A percentile compares a stretch with the other conserved stretches of the same genome.
Evolutionary conservation across 768 basidiomycete genomes (phyloP).

Genomic region (Mycena albidolilacea): DNA sequence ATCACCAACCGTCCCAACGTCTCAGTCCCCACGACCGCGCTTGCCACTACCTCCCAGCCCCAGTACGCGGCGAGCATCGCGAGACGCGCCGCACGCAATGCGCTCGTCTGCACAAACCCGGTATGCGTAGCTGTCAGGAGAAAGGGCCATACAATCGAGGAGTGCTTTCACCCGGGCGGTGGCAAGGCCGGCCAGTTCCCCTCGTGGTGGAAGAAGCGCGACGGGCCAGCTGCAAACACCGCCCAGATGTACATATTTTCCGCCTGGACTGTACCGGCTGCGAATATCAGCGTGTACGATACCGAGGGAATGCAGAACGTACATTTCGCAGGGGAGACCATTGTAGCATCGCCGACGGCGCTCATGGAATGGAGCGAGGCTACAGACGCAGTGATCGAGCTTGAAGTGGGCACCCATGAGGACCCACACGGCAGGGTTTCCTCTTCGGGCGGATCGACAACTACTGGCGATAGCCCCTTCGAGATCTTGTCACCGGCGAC

Average conservation of each 20-base stretch:
- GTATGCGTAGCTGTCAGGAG: neutral
- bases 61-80: neutral
- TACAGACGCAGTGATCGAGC: neutral
- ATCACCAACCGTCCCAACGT: neutral
- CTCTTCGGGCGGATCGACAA: neutral
- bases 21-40: neutral
- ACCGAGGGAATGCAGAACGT: neutral
- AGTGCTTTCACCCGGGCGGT: constrained; percentile 33
- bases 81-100: constrained; percentile 24
- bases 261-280: neutral
- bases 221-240: neutral
- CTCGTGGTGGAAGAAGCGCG: constrained; percentile 16
- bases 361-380: constrained; percentile 27
- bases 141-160: constrained; percentile 11
- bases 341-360: neutral
- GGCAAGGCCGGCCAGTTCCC: constrained; percentile 35
- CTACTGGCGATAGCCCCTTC: neutral
- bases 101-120: constrained; percentile 12
- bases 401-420: neutral
- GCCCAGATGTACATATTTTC: neutral
- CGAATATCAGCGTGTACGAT: constrained; percentile 12
- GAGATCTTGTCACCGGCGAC: too few relatives aligned
- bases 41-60: neutral
- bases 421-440: neutral
- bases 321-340: constrained; percentile 3